Evolutionary conservation across 305 asterid genomes (phyloP), one percentile per base, ranked within the genome.

Genomic region (Fraxinus platypoda): DNA sequence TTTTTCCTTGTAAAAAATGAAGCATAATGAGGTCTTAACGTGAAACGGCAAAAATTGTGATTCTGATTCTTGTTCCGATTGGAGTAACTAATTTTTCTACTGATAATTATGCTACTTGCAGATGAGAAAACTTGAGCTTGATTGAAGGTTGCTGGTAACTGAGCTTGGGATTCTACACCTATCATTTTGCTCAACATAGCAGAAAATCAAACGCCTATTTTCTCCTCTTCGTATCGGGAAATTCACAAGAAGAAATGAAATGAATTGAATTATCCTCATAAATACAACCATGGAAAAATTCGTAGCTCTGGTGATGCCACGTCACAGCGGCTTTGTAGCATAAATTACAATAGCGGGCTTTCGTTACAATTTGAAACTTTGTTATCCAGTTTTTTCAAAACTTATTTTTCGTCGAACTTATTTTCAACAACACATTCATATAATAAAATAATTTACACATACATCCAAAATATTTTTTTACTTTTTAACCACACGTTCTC

Each of bases 281-380:
- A 19, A 57, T 57, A 19, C 68, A 57, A 57, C 68, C 8, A 54
- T 19, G 12, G 23, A 81, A 81, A 86, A 41, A 41, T 19, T 38
- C 74, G 87, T 66, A 76, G 89, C 83, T 84, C 82, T 4, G 54
- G 21, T 1, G 33, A 41, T 71, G 83, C 86, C 89, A 86, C 89
- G 89, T 84, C 84, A 66, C 37, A 12, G 12, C 19, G 19, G 34
- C 17, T 13, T n/a, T 64, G 34, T 64, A 25, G 28, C 33, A 9
- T 21, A 23, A 49, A 49, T 49, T 49, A 49, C 59, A 49, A 49
- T 15, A 49, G 64, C 64, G 64, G 64, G 64, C 25, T 52, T 52
- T 5, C 23, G 23, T n/a, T 52, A 52, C 62, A 52, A 52, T 52
- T 52, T 52, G 62, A 52, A 52, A 13, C 57, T 12, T 41, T 41